Evolutionary conservation across 441 rosid genomes (phyloP), one percentile per base, ranked within the genome.

Genomic region (Jatropha multifida): DNA sequence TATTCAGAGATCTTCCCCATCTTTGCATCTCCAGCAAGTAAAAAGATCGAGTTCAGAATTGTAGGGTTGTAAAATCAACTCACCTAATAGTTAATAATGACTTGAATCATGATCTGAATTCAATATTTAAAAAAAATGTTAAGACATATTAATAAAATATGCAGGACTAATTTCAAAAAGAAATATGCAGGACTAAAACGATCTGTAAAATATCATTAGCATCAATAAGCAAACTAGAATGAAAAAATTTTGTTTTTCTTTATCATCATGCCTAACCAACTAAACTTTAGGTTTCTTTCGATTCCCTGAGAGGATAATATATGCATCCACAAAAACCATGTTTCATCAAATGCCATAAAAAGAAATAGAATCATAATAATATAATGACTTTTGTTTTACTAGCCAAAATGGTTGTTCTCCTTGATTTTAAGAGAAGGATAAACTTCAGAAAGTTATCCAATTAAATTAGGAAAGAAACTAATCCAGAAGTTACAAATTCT

Each of bases 1-100:
- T 89, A 92, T 65, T 87, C 84, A 40, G 83, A 81, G 65, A 91
- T 88, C 40, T 86, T 86, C 69, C 79, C 83, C 97, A 90, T 94
- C 76, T 85, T 85, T 69, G 71, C 85, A 85, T 74, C 56, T 65
- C 77, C 81, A 66, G 52, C 71, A n/a, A 56, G 64, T 44, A 78
- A 69, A 23, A 76, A 27, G 64, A 64, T 11, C 56, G 69, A 56
- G 72, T 65, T 64, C 65, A 26, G 65, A 77, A 14, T 67, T 74
- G 58, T 42, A 32, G 26, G 23, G 15, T 41, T 58, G 63, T 17
- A 54, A 56, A 76, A 41, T 49, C 38, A 46, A 75, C 72, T 42
- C 44, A 67, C 5, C 65, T 27, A 63, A 58, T 44, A 54, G 58
- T 15, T 4, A 3, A 14, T 11, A 48, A 59, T 13, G 40, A 75